These are phyloP conservation scores for Backusella tarrabulga DNA, from an alignment of 192 early-diverging fungal species.

Conservation along the genomic window DNA sequence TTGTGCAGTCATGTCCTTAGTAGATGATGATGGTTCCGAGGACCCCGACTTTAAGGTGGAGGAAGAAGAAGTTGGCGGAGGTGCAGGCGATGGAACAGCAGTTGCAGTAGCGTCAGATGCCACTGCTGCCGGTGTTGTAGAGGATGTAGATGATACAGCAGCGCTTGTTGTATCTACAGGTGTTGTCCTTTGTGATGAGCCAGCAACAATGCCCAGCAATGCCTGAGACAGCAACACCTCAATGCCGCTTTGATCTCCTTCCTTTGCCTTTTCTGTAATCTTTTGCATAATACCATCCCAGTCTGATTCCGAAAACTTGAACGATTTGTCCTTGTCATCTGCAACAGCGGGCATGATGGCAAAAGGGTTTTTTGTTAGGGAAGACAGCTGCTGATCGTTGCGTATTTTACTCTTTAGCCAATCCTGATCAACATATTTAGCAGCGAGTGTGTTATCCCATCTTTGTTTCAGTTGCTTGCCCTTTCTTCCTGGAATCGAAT, in stretches of 20 bases:
- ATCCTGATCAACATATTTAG: slow-evolving; percentile 34
- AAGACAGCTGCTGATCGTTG: slow-evolving; percentile 11
- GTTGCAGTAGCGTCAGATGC: neutral
- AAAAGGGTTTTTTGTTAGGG: neutral
- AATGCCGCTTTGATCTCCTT: slow-evolving; percentile 15
- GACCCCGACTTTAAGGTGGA: neutral
- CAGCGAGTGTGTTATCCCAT: slow-evolving; percentile 33
- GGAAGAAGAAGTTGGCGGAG: neutral
- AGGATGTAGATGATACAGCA: neutral
- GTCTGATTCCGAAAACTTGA: slow-evolving; percentile 21
- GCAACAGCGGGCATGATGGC: neutral
- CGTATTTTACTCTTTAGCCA: slow-evolving; percentile 24
- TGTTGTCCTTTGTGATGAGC: neutral
- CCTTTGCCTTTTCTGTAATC: slow-evolving; percentile 24
- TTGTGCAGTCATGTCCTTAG: neutral
- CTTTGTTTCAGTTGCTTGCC: slow-evolving; percentile 35
- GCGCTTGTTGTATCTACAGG: neutral
- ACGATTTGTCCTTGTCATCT: neutral
- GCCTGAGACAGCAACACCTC: slow-evolving; percentile 19
- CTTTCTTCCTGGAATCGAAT: slow-evolving; percentile 31
- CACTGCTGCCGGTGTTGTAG: neutral
- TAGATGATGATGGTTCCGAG: neutral
- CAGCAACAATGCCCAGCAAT: slow-evolving; percentile 5
- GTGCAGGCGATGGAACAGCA: neutral
- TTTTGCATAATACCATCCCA: slow-evolving; percentile 30